phyloP scores from a whole-genome alignment of 352 stramenopile genomes.

The Globisporangium megalacanthum region DNA sequence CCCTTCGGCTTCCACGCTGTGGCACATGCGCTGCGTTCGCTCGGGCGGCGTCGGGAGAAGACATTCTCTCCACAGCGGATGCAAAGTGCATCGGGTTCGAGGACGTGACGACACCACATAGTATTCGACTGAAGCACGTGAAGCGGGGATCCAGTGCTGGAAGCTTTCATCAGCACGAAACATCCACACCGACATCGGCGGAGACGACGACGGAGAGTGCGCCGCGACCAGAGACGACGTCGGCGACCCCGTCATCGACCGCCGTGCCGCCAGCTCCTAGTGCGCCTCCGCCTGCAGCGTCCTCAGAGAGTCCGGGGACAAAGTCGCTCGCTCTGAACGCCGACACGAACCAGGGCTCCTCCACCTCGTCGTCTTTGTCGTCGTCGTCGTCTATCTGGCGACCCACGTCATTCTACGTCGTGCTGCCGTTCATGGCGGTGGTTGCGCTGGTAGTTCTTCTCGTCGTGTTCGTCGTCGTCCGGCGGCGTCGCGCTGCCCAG shows the following conservation, averaged over 20 bases:
- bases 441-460: slow-evolving; percentile 7
- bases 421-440: slow-evolving; percentile 13
- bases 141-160: not conserved
- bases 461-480: slow-evolving; percentile 6
- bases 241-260: not conserved
- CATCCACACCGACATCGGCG: not conserved
- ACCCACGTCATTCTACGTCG: slow-evolving; percentile 12
- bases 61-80: slow-evolving; percentile 2
- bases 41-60: not conserved
- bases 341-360: not conserved
- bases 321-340: slow-evolving; percentile 1
- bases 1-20: slow-evolving; percentile 42
- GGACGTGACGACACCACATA: slow-evolving; percentile 22
- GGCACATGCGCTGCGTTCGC: slow-evolving; percentile 49
- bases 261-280: not conserved
- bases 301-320: not conserved
- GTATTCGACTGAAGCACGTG: slow-evolving; percentile 7
- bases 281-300: not conserved
- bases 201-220: not conserved
- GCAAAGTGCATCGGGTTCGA: slow-evolving; percentile 23
- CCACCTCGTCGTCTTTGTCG: not conserved
- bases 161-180: not conserved
- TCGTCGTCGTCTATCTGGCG: not conserved
- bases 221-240: not conserved
- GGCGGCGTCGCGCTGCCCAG: not conserved